Percentiles rank a stretch among this genome's conserved stretches.
phyloP scores from a whole-genome alignment of 768 basidiomycete species.

The Leccinum variicolor region DNA sequence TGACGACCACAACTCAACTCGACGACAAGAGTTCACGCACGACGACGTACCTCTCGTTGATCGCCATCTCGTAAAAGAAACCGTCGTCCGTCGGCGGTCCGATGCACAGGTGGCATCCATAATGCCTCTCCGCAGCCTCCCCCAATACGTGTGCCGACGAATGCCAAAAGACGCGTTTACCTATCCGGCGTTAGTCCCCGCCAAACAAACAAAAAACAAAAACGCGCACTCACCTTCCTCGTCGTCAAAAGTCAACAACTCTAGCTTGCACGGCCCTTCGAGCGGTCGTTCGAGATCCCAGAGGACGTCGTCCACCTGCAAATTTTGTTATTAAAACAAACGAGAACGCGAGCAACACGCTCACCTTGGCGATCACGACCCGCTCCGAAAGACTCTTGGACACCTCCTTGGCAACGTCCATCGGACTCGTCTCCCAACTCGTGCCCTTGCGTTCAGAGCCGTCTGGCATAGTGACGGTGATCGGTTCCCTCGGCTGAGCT shows the following conservation, averaged over 20 bases:
- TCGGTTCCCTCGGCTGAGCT: slow-evolving; percentile 80
- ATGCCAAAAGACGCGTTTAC: slow-evolving; percentile 99
- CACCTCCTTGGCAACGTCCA: slow-evolving; percentile 86
- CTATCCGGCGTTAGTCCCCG: slow-evolving; percentile 31
- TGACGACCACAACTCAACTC: slow-evolving; percentile 22
- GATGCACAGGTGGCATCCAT: slow-evolving; percentile 94
- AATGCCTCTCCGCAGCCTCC: slow-evolving; percentile 93
- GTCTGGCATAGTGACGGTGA: slow-evolving; percentile 81
- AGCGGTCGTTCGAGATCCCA: slow-evolving; percentile 97
- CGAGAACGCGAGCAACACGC: slow-evolving; percentile 4
- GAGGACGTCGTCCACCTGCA: slow-evolving; percentile 70
- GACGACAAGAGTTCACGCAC: neutral
- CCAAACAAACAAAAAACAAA: neutral
- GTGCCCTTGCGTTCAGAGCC: slow-evolving; percentile 80
- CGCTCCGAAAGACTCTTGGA: slow-evolving; percentile 85
- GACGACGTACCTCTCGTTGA: slow-evolving; percentile 60
- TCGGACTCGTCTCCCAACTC: slow-evolving; percentile 93
- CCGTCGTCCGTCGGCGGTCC: slow-evolving; percentile 97
- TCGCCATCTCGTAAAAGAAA: slow-evolving; percentile 99
- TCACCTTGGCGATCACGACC: slow-evolving; percentile 89
- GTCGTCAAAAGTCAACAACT: slow-evolving; percentile 90
- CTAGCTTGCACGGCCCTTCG: slow-evolving; percentile 77
- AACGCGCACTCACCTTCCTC: slow-evolving; percentile 55
- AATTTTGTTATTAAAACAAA: no score
- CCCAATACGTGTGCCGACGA: slow-evolving; percentile 98